Evolutionary conservation across 164 flowering plant genomes (phyloP).

Genomic region (Santalum album): DNA sequence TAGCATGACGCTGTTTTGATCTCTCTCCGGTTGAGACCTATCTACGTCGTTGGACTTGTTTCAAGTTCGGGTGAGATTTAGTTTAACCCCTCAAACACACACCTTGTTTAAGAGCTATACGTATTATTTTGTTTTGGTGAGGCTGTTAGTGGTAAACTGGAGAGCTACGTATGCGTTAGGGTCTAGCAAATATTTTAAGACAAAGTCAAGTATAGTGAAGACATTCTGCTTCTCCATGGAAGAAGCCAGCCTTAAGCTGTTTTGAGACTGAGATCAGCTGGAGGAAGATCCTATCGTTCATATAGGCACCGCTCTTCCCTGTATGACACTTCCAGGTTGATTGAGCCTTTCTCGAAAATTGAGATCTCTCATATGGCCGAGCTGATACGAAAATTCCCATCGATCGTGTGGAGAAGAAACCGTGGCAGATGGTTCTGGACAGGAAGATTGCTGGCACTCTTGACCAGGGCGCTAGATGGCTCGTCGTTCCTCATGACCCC

Average conservation of each 20-base stretch:
- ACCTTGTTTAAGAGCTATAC: too few species aligned
- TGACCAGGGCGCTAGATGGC: conserved; percentile 67
- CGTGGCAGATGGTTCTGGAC: conserved; percentile 62
- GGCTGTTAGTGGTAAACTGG: too few species aligned
- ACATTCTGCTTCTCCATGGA: too few species aligned
- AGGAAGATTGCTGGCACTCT: conserved; percentile 57
- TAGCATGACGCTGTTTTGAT: too few species aligned
- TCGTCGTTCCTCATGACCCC: conserved; percentile 48
- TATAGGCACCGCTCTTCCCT: conserved; percentile 59
- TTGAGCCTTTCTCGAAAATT: conserved; percentile 60
- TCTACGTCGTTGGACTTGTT: too few species aligned
- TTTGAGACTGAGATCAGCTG: conserved; percentile 50
- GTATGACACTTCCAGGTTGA: conserved; percentile 59
- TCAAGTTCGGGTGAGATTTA: too few species aligned
- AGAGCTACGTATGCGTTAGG: too few species aligned
- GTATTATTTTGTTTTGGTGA: too few species aligned
- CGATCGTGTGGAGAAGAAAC: conserved; percentile 54
- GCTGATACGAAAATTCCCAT: conserved; percentile 49
- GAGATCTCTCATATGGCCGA: conserved; percentile 54
- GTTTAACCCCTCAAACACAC: too few species aligned
- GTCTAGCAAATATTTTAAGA: too few species aligned
- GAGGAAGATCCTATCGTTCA: conserved; percentile 69
- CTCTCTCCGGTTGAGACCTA: too few species aligned
- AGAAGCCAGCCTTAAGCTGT: conserved; percentile 48
- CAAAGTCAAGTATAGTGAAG: too few species aligned